Percentiles rank a stretch among this genome's conserved stretches.
Evolutionary conservation across 2,329 filamentous ascomycete genomes (phyloP).

Genomic region (Fusarium xyrophilum): DNA sequence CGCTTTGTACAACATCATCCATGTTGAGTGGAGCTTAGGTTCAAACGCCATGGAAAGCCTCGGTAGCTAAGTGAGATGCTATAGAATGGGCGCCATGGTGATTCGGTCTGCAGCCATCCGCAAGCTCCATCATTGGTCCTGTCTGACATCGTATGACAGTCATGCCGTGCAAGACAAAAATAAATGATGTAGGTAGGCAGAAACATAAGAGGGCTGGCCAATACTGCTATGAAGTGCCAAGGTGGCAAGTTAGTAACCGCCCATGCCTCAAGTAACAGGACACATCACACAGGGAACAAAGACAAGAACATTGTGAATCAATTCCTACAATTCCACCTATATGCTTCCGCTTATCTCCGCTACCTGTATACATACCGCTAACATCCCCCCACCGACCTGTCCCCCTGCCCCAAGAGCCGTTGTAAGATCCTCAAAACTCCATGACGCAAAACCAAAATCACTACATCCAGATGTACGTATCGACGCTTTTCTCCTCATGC

Average conservation of each 20-base stretch:
- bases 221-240: not conserved
- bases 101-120: not conserved
- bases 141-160: not conserved
- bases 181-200: not conserved
- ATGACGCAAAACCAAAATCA: constrained; percentile 49
- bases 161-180: not conserved
- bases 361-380: constrained; percentile 35
- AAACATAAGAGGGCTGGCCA: not conserved
- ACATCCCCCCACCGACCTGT: constrained; percentile 27
- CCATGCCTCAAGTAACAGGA: not conserved
- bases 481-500: constrained; percentile 17
- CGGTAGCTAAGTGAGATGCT: not conserved
- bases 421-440: constrained; percentile 48
- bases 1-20: no score
- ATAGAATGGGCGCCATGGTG: not conserved
- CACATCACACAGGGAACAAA: not conserved
- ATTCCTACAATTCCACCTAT: constrained; percentile 40
- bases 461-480: constrained; percentile 49
- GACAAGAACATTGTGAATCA: constrained; percentile 37
- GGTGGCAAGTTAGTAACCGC: not conserved
- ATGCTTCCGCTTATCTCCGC: constrained; percentile 19
- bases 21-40: not conserved
- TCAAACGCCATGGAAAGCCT: not conserved
- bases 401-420: constrained; percentile 39
- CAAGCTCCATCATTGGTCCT: not conserved